Conservation (phyloP, 495 filamentous ascomycete species). For the Trichoderma parareesei region DNA sequence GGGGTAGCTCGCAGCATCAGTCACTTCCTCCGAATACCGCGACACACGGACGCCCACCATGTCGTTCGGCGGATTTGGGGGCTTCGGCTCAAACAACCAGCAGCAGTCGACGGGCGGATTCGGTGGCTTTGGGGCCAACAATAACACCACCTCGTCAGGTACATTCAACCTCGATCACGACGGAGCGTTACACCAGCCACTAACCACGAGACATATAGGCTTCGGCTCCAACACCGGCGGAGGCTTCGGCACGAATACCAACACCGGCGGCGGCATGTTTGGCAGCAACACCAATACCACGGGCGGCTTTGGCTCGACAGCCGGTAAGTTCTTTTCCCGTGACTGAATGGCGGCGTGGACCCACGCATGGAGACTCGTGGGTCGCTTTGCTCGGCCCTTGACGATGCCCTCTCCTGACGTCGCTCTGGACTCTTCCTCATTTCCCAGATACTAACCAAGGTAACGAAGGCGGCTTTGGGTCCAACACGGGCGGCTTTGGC, state of each 20-base stretch:
- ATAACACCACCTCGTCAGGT: slow-evolving; percentile 38
- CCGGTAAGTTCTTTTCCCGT: slow-evolving; percentile 15
- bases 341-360: slow-evolving; percentile 6
- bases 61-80: slow-evolving; percentile 41
- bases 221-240: slow-evolving; percentile 40
- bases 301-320: slow-evolving; percentile 27
- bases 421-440: neutral
- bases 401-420: too few relatives aligned
- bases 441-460: neutral
- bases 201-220: slow-evolving; percentile 21
- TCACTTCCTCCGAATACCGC: neutral
- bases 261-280: slow-evolving; percentile 40
- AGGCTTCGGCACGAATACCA: slow-evolving; percentile 29
- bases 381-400: too few relatives aligned
- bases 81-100: slow-evolving; percentile 53
- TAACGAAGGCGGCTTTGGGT: slow-evolving; percentile 4
- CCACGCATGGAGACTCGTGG: slow-evolving; percentile 6
- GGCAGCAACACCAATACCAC: slow-evolving; percentile 25
- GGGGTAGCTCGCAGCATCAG: neutral
- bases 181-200: slow-evolving; percentile 1
- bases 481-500: slow-evolving; percentile 39
- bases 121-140: slow-evolving; percentile 47
- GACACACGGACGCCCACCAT: slow-evolving; percentile 22
- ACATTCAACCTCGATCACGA: slow-evolving; percentile 20
- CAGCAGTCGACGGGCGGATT: slow-evolving; percentile 48